Conservation (phyloP, 2,329 filamentous ascomycete genomes). For the Plenodomus tracheiphilus region DNA sequence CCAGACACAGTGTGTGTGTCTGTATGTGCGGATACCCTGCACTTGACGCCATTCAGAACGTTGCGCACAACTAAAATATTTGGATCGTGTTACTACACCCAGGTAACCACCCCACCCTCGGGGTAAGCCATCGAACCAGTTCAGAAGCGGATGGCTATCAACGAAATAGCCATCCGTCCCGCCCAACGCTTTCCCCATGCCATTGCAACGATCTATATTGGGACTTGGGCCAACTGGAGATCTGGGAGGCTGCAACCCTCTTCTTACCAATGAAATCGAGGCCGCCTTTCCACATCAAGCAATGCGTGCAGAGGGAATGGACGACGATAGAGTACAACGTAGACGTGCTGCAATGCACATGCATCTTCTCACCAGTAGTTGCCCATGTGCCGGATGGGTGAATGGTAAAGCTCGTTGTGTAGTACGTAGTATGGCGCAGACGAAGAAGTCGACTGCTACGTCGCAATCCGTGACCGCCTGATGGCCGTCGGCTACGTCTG, state of each 20-base stretch:
- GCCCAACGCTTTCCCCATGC: not conserved
- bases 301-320: constrained; percentile 11
- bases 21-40: no score
- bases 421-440: not conserved
- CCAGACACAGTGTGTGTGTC: no score
- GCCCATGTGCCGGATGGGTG: constrained; percentile 5
- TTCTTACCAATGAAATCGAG: constrained; percentile 1
- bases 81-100: no score
- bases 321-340: constrained; percentile 7
- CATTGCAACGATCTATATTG: not conserved
- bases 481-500: constrained; percentile 27
- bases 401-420: constrained; percentile 5
- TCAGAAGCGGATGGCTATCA: no score
- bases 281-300: constrained; percentile 8
- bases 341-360: not conserved
- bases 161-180: no score
- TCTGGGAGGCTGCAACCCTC: constrained; percentile 4
- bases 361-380: not conserved
- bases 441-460: constrained; percentile 5
- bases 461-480: constrained; percentile 22
- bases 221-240: not conserved
- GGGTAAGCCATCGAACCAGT: no score
- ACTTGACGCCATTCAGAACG: no score
- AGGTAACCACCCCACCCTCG: no score
- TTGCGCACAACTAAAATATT: no score